These are phyloP conservation scores for Cantharellus anzutake DNA, from an alignment of 768 basidiomycete genomes.

Conservation along the genomic window DNA sequence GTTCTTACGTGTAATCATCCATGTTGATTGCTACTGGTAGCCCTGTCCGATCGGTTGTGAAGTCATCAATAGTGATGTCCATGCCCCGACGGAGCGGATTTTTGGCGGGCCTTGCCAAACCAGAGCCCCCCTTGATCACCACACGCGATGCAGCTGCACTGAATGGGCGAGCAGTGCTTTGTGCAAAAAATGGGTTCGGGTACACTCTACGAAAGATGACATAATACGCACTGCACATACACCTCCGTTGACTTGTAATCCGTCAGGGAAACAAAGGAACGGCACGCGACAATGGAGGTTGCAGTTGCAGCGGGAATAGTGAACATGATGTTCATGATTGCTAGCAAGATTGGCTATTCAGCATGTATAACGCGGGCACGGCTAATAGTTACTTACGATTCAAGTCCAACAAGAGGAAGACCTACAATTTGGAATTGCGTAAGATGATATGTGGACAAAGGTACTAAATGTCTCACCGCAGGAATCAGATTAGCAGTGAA, in stretches of 20 bases:
- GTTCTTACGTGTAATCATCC: too few relatives aligned
- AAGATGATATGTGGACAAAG: not conserved
- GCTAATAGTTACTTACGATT: constrained; percentile 19
- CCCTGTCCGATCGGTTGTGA: too few relatives aligned
- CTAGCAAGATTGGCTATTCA: not conserved
- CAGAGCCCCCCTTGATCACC: too few relatives aligned
- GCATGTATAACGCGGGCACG: not conserved
- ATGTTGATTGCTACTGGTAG: too few relatives aligned
- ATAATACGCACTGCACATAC: not conserved
- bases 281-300: constrained; percentile 10
- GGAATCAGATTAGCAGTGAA: constrained; percentile 44
- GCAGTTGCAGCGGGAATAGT: constrained; percentile 7
- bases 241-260: not conserved
- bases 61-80: too few relatives aligned
- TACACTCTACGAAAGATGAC: not conserved
- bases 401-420: constrained; percentile 28
- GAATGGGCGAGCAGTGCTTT: too few relatives aligned
- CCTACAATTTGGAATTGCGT: too few relatives aligned
- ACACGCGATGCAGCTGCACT: too few relatives aligned
- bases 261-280: constrained; percentile 9
- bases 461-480: constrained; percentile 33
- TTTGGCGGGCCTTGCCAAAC: not conserved
- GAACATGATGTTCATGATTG: constrained; percentile 9
- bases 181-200: not conserved
- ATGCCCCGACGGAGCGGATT: not conserved